Base-by-base conservation (phyloP, 2,329 filamentous ascomycete species). In the Fusarium tricinctum region DNA sequence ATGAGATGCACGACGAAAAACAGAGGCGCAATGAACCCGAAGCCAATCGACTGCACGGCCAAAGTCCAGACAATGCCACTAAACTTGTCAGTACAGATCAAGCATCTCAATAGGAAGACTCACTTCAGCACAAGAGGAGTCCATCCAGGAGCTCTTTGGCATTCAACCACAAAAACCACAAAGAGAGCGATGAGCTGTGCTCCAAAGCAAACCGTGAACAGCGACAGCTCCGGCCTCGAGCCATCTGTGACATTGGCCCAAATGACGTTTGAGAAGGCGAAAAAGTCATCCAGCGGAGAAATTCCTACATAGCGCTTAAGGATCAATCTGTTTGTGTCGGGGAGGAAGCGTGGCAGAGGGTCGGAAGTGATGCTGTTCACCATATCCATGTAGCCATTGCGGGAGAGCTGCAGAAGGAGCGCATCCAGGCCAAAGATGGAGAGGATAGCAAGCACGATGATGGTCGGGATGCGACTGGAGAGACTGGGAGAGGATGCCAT, bases 51-150 rank as follows among this genome's bases (percentile, higher is more conserved):
- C 38, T 76, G 73, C 47, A 69, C 69, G 0, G 46, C 28, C 19
- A 74, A 49, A 3, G 63, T 63, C 74, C 74, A 76, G 13, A 72
- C n/a, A 3, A 72, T 33, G 7, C 69, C 65, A 47, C 72, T 74
- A 15, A 61, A 22, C 42, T 33, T 28, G 8, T 40, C 30, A 39
- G 19, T 8, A 14, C 4, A 4, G 8, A 6, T 13, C 14, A 20
- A 23, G 19, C 20, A 10, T 19, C 15, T 15, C 14, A 20, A 8
- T 6, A 8, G 12, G 1, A 2, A 0, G 4, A 47, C 72, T 63
- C 50, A 73, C 73, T 72, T 72, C 15, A 74, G 51, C 5, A 72
- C 54, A 7, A 74, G 9, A 2, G 53, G 32, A 19, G 47, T 64
- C 64, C 45, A 54, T 6, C 42, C 45, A 30, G 51, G 43, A 9